Evolutionary conservation across 441 rosid genomes (phyloP).

Genomic region (Rhodomyrtus psidioides): DNA sequence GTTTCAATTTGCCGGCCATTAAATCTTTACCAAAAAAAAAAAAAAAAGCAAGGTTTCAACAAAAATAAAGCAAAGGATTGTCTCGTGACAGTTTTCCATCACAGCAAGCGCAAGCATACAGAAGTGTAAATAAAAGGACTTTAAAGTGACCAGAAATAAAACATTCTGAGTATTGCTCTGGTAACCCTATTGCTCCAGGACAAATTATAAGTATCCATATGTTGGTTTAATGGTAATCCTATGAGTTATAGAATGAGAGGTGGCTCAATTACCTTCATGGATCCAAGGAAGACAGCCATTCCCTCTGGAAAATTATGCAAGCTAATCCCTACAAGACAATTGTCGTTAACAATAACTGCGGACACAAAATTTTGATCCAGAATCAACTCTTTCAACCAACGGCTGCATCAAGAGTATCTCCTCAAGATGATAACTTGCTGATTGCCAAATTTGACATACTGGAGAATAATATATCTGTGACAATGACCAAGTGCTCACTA

Average conservation of each 20-base stretch:
- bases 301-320: conserved; percentile 99
- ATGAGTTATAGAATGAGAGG: conserved; percentile 1
- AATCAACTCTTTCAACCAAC: neutral
- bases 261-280: conserved; percentile 60
- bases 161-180: neutral
- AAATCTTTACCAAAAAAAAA: neutral
- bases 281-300: conserved; percentile 99
- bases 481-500: neutral
- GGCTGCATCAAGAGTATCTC: neutral
- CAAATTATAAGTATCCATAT: neutral
- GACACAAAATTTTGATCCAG: neutral
- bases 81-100: neutral
- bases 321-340: conserved; percentile 72
- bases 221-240: neutral
- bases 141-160: neutral
- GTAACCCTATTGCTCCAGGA: neutral
- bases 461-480: neutral
- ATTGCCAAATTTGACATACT: neutral
- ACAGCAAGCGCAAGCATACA: neutral
- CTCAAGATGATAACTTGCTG: neutral
- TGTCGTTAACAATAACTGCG: neutral
- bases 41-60: neutral
- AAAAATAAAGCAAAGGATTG: neutral
- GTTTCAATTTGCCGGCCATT: no score
- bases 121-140: neutral